Conservation (phyloP, 106 monocot genomes). For the Acanthochlamys bracteata region DNA sequence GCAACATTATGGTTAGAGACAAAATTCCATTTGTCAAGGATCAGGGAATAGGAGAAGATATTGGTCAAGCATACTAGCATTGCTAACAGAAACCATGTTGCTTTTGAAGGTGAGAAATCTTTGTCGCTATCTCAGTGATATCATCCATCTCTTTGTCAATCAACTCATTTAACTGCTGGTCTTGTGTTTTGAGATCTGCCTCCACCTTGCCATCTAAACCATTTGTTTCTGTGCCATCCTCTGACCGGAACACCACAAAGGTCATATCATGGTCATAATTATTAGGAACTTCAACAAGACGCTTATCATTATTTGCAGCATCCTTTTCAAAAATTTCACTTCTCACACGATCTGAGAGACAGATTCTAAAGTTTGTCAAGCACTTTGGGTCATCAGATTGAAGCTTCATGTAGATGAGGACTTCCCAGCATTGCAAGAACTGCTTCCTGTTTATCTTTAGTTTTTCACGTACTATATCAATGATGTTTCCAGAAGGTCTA, state of each 20-base stretch:
- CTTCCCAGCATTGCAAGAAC: conserved; percentile 78
- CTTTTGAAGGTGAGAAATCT: conserved; percentile 26
- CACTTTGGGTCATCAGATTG: conserved; percentile 26
- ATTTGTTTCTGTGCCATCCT: conserved; percentile 13
- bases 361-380: conserved; percentile 47
- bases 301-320: conserved; percentile 33
- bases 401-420: conserved; percentile 64
- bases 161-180: conserved; percentile 58
- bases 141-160: conserved; percentile 63
- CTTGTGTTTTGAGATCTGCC: conserved; percentile 29
- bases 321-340: conserved; percentile 56
- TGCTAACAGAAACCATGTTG: not conserved
- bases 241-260: conserved; percentile 50
- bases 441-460: conserved; percentile 92
- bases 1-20: too few species aligned
- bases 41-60: too few species aligned
- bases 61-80: too few species aligned
- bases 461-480: conserved; percentile 52
- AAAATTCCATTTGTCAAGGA: too few species aligned
- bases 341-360: conserved; percentile 41
- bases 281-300: conserved; percentile 50
- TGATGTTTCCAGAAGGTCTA: conserved; percentile 27
- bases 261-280: conserved; percentile 57
- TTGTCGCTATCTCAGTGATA: conserved; percentile 40
- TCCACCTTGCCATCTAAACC: conserved; percentile 8